phyloP scores from a whole-genome alignment of 345 rosid species.

The Gossypium ekmanianum region DNA sequence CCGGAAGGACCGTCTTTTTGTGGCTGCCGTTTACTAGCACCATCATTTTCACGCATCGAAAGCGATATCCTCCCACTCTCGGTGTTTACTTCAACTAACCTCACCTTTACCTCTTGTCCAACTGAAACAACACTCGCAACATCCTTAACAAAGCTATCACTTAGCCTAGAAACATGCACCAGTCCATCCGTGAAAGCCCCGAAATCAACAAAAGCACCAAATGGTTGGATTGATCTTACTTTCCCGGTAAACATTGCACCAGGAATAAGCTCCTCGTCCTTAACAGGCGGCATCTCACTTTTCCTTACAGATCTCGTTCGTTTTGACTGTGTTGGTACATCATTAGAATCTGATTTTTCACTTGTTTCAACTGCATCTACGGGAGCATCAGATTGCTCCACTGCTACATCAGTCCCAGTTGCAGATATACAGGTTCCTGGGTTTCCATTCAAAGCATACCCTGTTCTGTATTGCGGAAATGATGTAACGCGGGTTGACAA shows the following conservation, averaged over 20 bases:
- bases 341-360: constrained; percentile 32
- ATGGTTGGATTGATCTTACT: constrained; percentile 87
- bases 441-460: constrained; percentile 34
- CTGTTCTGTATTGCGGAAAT: constrained; percentile 47
- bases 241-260: constrained; percentile 85
- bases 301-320: constrained; percentile 55
- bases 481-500: constrained; percentile 38
- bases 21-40: constrained; percentile 40
- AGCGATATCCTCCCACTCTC: constrained; percentile 77
- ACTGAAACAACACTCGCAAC: constrained; percentile 68
- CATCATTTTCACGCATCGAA: constrained; percentile 67
- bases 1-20: constrained; percentile 32
- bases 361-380: constrained; percentile 32
- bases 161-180: constrained; percentile 83
- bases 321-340: constrained; percentile 39
- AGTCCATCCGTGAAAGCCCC: constrained; percentile 93
- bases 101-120: constrained; percentile 86
- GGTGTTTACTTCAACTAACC: constrained; percentile 71
- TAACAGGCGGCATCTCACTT: constrained; percentile 78
- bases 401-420: constrained; percentile 61
- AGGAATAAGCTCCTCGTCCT: constrained; percentile 67
- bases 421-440: constrained; percentile 36
- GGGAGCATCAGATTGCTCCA: constrained; percentile 59
- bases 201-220: constrained; percentile 83
- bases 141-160: constrained; percentile 78